A percentile compares a stretch with the other conserved stretches of the same genome.
Evolutionary conservation across 202 grass and related monocot genomes (phyloP).

Genomic region (Setaria italica): DNA sequence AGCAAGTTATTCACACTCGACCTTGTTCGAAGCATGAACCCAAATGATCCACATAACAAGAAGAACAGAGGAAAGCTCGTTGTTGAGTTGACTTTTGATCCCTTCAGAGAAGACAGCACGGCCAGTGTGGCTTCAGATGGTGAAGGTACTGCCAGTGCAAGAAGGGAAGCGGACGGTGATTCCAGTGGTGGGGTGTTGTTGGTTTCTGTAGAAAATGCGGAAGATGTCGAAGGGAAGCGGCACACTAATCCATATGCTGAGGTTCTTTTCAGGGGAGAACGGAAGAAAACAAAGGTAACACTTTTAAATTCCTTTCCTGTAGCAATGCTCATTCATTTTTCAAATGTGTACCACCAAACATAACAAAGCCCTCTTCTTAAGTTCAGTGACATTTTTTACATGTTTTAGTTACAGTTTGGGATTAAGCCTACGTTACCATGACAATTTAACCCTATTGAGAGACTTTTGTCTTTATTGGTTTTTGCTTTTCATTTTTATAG

Average conservation of each 20-base stretch:
- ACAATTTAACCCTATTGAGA: not conserved
- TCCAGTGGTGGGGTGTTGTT: conserved; percentile 63
- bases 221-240: conserved; percentile 87
- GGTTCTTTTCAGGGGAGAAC: conserved; percentile 79
- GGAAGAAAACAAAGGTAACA: conserved; percentile 79
- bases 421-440: not conserved
- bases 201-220: conserved; percentile 75
- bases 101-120: conserved; percentile 75
- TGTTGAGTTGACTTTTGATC: conserved; percentile 88
- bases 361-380: not conserved
- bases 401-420: not conserved
- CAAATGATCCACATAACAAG: conserved; percentile 78
- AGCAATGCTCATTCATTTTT: not conserved
- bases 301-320: conserved; percentile 3
- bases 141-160: conserved; percentile 42
- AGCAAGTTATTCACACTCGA: conserved; percentile 82
- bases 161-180: conserved; percentile 18
- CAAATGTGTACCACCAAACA: not conserved
- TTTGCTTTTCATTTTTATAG: not conserved
- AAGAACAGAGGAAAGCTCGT: conserved; percentile 84
- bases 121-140: conserved; percentile 44
- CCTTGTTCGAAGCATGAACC: conserved; percentile 81
- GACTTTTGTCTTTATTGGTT: not conserved
- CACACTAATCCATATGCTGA: conserved; percentile 84
- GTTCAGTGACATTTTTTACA: not conserved